A percentile compares a stretch with the other conserved stretches of the same genome.
Conservation (phyloP, 768 basidiomycete genomes). For the Mycena rosella region DNA sequence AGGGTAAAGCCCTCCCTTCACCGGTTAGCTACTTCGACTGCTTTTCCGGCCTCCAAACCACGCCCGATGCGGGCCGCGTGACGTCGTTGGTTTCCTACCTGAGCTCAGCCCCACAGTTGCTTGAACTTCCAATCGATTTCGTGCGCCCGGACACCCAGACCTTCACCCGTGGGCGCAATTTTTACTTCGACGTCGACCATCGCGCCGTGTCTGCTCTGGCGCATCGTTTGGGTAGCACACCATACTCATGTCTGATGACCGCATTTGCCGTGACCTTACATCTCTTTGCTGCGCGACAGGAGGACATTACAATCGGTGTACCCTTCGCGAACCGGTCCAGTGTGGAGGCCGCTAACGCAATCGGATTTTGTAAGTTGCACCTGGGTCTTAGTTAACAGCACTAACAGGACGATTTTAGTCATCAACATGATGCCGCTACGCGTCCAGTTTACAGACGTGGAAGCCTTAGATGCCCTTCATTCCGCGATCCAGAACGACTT, state of each 20-base stretch:
- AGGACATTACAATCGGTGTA: constrained; percentile 14
- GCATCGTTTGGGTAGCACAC: constrained; percentile 13
- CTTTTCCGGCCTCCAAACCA: not conserved
- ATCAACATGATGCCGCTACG: constrained; percentile 2
- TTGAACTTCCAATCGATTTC: constrained; percentile 27
- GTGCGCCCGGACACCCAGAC: constrained; percentile 5
- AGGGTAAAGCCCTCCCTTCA: not conserved
- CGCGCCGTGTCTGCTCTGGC: not conserved
- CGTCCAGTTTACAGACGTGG: not conserved
- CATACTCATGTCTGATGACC: constrained; percentile 16
- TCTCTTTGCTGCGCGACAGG: constrained; percentile 20
- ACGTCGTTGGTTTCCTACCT: constrained; percentile 15
- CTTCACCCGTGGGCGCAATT: not conserved
- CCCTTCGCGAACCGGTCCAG: constrained; percentile 13
- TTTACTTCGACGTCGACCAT: constrained; percentile 1
- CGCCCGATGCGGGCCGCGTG: constrained; percentile 1
- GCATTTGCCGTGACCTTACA: constrained; percentile 19
- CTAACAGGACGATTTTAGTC: not conserved
- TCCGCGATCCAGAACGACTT: constrained; percentile 1
- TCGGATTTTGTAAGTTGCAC: constrained; percentile 11
- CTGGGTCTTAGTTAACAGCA: not conserved
- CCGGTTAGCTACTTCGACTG: not conserved
- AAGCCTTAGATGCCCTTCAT: constrained; percentile 1
- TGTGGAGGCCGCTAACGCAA: constrained; percentile 10
- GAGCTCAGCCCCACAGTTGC: constrained; percentile 17